These are phyloP conservation scores for Cutaneotrichosporon cyanovorans DNA, from an alignment of 1,284 basidiomycete species.

Conservation along the genomic window DNA sequence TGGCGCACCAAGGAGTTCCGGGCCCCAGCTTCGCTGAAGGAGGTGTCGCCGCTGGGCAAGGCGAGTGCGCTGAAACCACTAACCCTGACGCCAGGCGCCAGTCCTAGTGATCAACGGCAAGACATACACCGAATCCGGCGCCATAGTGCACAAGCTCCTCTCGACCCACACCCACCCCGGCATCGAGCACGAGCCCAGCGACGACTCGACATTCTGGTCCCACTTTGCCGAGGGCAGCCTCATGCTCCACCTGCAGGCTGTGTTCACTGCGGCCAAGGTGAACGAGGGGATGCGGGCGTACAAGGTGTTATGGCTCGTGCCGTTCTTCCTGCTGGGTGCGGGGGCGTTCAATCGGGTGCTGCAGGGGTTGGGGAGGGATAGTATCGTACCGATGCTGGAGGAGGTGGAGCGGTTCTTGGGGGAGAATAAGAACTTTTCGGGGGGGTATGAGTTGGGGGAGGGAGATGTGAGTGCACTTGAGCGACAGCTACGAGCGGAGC, in stretches of 20 bases:
- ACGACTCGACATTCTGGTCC: constrained; percentile 28
- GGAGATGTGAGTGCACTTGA: constrained; percentile 37
- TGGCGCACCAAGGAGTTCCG: constrained; percentile 19
- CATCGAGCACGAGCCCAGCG: constrained; percentile 19
- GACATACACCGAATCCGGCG: constrained; percentile 30
- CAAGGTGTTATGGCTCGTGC: constrained; percentile 2
- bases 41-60: constrained; percentile 29
- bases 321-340: background rate
- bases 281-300: background rate
- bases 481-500: no score
- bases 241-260: constrained; percentile 29
- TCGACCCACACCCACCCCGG: background rate
- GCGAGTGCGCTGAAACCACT: constrained; percentile 13
- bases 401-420: constrained; percentile 30
- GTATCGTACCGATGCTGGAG: constrained; percentile 11
- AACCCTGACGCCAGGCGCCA: constrained; percentile 21
- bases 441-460: constrained; percentile 28
- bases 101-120: constrained; percentile 27
- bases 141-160: constrained; percentile 32
- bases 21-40: constrained; percentile 23
- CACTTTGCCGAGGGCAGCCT: constrained; percentile 36
- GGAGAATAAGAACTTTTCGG: constrained; percentile 26
- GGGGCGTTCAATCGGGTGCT: background rate
- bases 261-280: background rate
- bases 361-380: constrained; percentile 1